These are phyloP conservation scores for Aspergillus candidus DNA, from an alignment of 2,329 filamentous ascomycete species.

Conservation along the genomic window DNA sequence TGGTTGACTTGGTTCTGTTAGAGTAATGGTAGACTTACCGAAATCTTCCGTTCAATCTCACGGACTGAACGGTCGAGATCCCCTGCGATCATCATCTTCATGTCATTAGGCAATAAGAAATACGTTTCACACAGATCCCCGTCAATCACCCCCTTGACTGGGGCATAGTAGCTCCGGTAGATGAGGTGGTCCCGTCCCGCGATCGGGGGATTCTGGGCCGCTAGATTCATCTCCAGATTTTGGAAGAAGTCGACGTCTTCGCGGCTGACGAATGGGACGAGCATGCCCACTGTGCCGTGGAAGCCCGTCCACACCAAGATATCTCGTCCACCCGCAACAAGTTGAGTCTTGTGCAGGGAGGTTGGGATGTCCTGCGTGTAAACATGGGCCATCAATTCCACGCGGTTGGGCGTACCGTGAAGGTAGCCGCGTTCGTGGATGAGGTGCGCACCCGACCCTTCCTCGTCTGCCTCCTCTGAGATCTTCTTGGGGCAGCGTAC, in stretches of 20 bases:
- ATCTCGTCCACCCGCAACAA: conserved; percentile 87
- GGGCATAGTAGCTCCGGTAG: conserved; percentile 91
- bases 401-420: conserved; percentile 76
- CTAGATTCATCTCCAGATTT: conserved; percentile 79
- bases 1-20: background rate
- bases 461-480: conserved; percentile 85
- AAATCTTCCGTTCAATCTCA: conserved; percentile 95
- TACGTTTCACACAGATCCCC: conserved; percentile 94
- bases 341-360: conserved; percentile 77
- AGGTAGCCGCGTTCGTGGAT: conserved; percentile 85
- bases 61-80: conserved; percentile 85
- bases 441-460: conserved; percentile 84
- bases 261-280: conserved; percentile 84
- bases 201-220: conserved; percentile 78
- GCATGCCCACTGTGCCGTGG: conserved; percentile 86
- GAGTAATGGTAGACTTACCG: conserved; percentile 40
- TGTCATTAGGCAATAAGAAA: conserved; percentile 73
- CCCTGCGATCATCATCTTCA: conserved; percentile 90
- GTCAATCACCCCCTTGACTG: conserved; percentile 94
- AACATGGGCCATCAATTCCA: conserved; percentile 80
- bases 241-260: conserved; percentile 99
- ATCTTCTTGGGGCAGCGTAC: conserved; percentile 80
- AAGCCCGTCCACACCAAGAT: conserved; percentile 89
- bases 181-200: conserved; percentile 92
- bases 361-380: conserved; percentile 90